Evolutionary conservation across 1,284 basidiomycete genomes (phyloP).

Genomic region (Malassezia nana): DNA sequence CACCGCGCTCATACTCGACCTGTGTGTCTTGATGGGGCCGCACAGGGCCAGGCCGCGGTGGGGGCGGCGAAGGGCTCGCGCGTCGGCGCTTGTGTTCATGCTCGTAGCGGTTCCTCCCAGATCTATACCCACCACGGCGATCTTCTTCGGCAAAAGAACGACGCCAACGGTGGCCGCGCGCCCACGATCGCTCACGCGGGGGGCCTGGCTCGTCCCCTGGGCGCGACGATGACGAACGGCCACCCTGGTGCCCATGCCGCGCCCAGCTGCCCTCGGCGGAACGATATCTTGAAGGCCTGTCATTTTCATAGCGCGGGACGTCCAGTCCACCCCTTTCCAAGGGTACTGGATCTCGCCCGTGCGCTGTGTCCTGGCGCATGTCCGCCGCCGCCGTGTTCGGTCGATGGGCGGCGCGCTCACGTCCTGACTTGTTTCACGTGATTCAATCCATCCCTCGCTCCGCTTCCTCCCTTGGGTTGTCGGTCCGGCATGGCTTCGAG

Average conservation of each 20-base stretch:
- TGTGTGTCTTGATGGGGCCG: not conserved
- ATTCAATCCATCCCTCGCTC: too few species aligned
- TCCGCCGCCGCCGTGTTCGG: not conserved
- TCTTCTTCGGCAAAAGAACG: not conserved
- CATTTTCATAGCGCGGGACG: not conserved
- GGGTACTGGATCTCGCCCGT: not conserved
- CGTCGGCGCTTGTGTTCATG: constrained; percentile 4
- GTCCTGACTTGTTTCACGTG: too few species aligned
- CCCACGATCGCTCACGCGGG: not conserved
- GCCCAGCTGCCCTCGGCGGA: not conserved
- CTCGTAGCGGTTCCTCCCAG: not conserved
- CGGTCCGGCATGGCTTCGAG: too few species aligned
- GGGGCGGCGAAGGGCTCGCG: not conserved
- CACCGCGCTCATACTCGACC: not conserved
- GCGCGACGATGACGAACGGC: not conserved
- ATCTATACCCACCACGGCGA: not conserved
- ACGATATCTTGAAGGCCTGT: not conserved
- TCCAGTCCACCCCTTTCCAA: not conserved
- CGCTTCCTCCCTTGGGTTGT: too few species aligned
- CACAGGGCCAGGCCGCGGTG: not conserved
- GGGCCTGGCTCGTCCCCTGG: not conserved
- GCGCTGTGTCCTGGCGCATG: not conserved
- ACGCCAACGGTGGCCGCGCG: not conserved
- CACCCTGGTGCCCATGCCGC: not conserved
- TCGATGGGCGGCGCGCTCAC: not conserved